A percentile compares a stretch with the other conserved stretches of the same genome.
Evolutionary conservation across 129 eudicot species (phyloP).

Genomic region (Smallanthus sonchifolius): DNA sequence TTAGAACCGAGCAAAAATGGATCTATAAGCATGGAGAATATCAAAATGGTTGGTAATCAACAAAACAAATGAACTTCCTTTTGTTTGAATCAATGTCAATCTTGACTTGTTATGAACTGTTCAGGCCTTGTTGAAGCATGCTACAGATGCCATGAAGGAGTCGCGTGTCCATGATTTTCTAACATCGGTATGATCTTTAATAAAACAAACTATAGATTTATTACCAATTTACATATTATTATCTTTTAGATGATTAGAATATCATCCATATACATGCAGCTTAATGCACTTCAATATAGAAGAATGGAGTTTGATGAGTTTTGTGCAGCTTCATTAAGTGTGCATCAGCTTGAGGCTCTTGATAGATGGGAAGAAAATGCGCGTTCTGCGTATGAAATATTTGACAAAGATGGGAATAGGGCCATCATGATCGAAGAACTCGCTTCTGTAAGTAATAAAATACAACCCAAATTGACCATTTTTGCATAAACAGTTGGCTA

Average conservation of each 20-base stretch:
- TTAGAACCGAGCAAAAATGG: conserved; percentile 78
- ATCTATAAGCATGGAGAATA: conserved; percentile 69
- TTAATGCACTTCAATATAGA: conserved; percentile 79
- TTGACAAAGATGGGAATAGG: conserved; percentile 87
- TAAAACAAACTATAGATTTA: background rate
- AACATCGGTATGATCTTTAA: conserved; percentile 51
- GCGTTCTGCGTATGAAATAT: conserved; percentile 76
- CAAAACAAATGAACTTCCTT: background rate
- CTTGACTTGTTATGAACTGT: conserved; percentile 15
- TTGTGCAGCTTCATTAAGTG: conserved; percentile 83
- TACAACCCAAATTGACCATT: background rate
- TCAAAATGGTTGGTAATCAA: conserved; percentile 57
- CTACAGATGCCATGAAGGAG: conserved; percentile 98
- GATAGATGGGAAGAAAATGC: conserved; percentile 97
- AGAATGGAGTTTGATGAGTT: conserved; percentile 95
- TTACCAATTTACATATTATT: background rate
- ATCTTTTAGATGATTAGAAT: background rate
- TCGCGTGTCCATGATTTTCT: conserved; percentile 71
- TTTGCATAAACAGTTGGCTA: background rate
- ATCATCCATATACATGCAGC: conserved; percentile 38
- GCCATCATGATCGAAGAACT: conserved; percentile 83
- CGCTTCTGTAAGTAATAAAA: conserved; percentile 62
- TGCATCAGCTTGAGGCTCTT: conserved; percentile 86
- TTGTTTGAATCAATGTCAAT: background rate
- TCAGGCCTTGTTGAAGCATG: conserved; percentile 77